Base-by-base conservation (phyloP, 768 basidiomycete species). In the Russula lepida region DNA sequence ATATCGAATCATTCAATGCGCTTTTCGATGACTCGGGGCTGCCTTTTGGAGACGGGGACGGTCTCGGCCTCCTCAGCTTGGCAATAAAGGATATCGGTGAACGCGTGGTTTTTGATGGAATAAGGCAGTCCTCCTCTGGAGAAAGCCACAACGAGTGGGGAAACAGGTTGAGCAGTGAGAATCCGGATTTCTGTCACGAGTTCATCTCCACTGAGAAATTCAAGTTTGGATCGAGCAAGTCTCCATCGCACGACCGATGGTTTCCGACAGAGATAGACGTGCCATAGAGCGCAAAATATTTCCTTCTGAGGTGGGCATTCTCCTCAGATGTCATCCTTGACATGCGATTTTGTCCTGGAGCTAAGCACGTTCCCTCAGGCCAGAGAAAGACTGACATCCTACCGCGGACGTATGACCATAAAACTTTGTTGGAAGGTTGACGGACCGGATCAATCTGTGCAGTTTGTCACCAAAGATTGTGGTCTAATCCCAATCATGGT, bases 401-500 rank as follows among this genome's bases (percentile, higher is more conserved):
- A 99, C 72, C 84, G 89, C 43, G 93, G 91, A 6, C 83, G 86
- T 49, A 92, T 98, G 88, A 88, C 83, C 21, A 84, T 86, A 46
- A 90, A 89, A 71, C 70, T 98, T 43, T 85, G 85, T 66, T 98
- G 92, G 91, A 84, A 81, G 41, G 82, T 95, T 58, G 81, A 80
- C 28, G 73, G 73, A 37, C 80, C 84, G 57, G 82, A 82, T n/a
- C 84, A 86, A 52, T 77, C 78, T 8, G 81, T 87, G 56, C 83
- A 85, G 66, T 80, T 82, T 63, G 81, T 85, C 43, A 86, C 75
- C 54, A 76, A 87, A 67, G 95, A 98, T 59, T 94, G 95, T 71
- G 97, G 97, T 59, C 78, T 92, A 35, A 77, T 98, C 17, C 97
- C 97, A 4, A 87, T 99, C 74, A 98, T 99, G 97, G 88, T 97